Conservation (phyloP, 2,329 filamentous ascomycete genomes). For the Aureobasidium lini region DNA sequence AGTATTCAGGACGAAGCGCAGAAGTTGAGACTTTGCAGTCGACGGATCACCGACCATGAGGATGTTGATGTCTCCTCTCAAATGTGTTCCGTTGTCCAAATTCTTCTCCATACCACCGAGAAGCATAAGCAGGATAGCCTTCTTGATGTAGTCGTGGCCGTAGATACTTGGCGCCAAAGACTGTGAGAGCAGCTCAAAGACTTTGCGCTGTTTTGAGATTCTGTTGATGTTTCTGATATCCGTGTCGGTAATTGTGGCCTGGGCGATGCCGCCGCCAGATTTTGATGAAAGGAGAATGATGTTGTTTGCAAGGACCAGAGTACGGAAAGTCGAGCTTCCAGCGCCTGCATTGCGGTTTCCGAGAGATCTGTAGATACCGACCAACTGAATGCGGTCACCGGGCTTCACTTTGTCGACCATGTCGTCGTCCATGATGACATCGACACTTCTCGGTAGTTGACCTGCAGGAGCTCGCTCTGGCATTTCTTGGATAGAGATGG, state of each 20-base stretch:
- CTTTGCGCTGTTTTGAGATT: conserved; percentile 84
- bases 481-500: conserved; percentile 98
- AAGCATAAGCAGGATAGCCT: conserved; percentile 90
- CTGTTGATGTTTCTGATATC: conserved; percentile 99
- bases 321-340: conserved; percentile 91
- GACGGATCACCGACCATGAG: conserved; percentile 98
- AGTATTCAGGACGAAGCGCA: conserved; percentile 95
- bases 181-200: conserved; percentile 88
- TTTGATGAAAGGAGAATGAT: conserved; percentile 92
- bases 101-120: conserved; percentile 98
- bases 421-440: conserved; percentile 95
- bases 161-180: conserved; percentile 95
- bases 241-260: conserved; percentile 86
- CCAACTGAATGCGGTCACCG: conserved; percentile 89
- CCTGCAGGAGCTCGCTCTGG: conserved; percentile 91
- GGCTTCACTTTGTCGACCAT: conserved; percentile 92
- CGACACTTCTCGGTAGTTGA: conserved; percentile 88
- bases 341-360: conserved; percentile 89
- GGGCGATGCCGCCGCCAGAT: conserved; percentile 86
- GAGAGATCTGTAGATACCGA: conserved; percentile 90
- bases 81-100: conserved; percentile 91
- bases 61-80: conserved; percentile 98
- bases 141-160: conserved; percentile 96
- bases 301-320: conserved; percentile 88
- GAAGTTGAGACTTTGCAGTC: conserved; percentile 94